Percentiles rank a stretch among this genome's conserved stretches.
Conservation (phyloP, 139 green algal genomes). For the Eudorina sp. region DNA sequence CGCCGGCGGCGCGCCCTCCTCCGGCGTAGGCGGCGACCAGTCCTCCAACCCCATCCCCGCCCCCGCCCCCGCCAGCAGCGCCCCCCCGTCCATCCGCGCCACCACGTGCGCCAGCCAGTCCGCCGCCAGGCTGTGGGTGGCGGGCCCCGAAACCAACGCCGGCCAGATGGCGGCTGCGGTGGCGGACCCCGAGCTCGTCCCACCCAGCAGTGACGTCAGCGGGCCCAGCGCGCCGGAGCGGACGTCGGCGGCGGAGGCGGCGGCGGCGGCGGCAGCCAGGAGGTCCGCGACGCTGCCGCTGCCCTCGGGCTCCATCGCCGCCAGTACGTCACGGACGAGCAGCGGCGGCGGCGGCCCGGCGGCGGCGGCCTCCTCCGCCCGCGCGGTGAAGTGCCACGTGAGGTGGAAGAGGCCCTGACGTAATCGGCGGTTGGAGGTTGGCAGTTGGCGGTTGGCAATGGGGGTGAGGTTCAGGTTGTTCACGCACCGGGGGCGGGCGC, state of each 20-base stretch:
- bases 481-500: too few species aligned
- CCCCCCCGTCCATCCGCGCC: slow-evolving; percentile 11
- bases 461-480: too few species aligned
- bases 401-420: slow-evolving; percentile 44
- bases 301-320: slow-evolving; percentile 31
- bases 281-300: slow-evolving; percentile 10
- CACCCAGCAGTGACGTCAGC: slow-evolving; percentile 11
- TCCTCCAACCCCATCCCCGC: background rate
- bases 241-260: background rate
- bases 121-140: background rate
- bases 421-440: too few species aligned
- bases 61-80: background rate
- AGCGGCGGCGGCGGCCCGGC: slow-evolving; percentile 22
- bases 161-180: background rate
- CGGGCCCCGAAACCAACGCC: background rate
- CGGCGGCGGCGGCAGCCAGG: background rate
- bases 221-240: slow-evolving; percentile 13
- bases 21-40: background rate
- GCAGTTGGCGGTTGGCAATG: too few species aligned
- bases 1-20: background rate
- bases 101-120: slow-evolving; percentile 40
- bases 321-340: slow-evolving; percentile 38
- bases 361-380: slow-evolving; percentile 29
- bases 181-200: background rate
- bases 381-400: slow-evolving; percentile 37